phyloP scores from a whole-genome alignment of 257 asterid genomes.

The Osmanthus fragrans region DNA sequence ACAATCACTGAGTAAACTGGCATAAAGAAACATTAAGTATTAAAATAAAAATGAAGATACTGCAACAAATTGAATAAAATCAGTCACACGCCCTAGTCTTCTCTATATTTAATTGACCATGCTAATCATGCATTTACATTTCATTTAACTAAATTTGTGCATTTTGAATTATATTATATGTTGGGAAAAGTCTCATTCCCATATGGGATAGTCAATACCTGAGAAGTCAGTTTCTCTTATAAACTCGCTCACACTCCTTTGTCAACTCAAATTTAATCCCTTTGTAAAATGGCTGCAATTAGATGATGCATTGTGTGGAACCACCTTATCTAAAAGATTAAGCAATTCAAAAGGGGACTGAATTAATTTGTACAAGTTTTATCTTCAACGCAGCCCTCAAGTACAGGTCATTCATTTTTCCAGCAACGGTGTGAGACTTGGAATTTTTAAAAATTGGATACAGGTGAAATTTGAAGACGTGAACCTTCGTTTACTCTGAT shows the following conservation, averaged over 20 bases:
- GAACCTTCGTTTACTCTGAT: not conserved
- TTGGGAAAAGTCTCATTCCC: not conserved
- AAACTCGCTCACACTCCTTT: too few relatives aligned
- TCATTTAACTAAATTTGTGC: not conserved
- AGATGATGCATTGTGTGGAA: not conserved
- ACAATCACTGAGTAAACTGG: constrained; percentile 6
- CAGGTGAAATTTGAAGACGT: not conserved
- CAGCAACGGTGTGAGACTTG: not conserved
- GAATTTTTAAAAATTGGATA: not conserved
- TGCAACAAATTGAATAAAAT: constrained; percentile 3
- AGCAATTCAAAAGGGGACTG: too few relatives aligned
- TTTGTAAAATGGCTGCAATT: not conserved
- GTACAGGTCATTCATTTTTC: not conserved
- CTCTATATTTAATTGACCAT: not conserved
- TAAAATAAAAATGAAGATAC: not conserved
- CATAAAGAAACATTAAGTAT: not conserved
- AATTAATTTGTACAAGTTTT: not conserved
- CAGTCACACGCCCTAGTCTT: not conserved
- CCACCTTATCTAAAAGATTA: not conserved
- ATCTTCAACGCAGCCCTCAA: not conserved
- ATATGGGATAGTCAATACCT: too few relatives aligned
- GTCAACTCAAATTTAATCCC: not conserved
- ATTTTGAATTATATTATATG: not conserved
- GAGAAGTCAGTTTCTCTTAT: too few relatives aligned
- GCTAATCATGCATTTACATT: not conserved